Base-by-base conservation (phyloP, 2,329 filamentous ascomycete genomes). In the Davidsoniella virescens region DNA sequence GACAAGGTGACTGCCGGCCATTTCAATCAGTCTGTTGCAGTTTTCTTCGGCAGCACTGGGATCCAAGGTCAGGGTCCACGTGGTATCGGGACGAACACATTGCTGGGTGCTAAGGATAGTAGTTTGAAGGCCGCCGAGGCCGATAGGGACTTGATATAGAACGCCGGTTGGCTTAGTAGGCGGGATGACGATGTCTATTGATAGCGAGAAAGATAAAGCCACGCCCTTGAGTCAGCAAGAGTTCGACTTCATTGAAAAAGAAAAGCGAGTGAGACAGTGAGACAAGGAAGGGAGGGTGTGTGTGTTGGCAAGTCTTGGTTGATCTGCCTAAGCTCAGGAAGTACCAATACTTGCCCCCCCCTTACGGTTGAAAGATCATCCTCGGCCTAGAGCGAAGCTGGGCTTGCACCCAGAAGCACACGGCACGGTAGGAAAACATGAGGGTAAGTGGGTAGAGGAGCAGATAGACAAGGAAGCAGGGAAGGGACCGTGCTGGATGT, bases 1-100 rank as follows among this genome's bases (percentile, higher is more conserved):
- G 48, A 58, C 58, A 49, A 67, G 66, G 52, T 66, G 63, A 10
- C 57, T 55, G 54, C 66, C 64, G 16, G 63, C 65, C 66, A 65
- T 68, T 47, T 43, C 52, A 52, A 65, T 60, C 51, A 68, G 57
- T 48, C 58, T 55, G 26, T 56, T 54, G 48, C 67, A 60, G 42
- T 58, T 65, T 33, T 33, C 4, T 64, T 64, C 23, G 29, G 47
- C 37, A 2, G 39, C 47, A 50, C 33, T 40, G n/a, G 43, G 51
- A 42, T 38, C 37, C 18, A 43, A 33, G 17, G 25, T 26, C 16
- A 53, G 38, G 6, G 33, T 38, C 14, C 38, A 20, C 3, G 40
- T 37, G n/a, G 47, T 44, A 14, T 52, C 50, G n/a, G 39, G 38
- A 26, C 47, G 44, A 44, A 37, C 25, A 23, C 47, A 43, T 14